Percentiles rank a stretch among this genome's conserved stretches.
Conservation (phyloP, 345 rosid genomes). For the Zanthoxylum bungeanum region DNA sequence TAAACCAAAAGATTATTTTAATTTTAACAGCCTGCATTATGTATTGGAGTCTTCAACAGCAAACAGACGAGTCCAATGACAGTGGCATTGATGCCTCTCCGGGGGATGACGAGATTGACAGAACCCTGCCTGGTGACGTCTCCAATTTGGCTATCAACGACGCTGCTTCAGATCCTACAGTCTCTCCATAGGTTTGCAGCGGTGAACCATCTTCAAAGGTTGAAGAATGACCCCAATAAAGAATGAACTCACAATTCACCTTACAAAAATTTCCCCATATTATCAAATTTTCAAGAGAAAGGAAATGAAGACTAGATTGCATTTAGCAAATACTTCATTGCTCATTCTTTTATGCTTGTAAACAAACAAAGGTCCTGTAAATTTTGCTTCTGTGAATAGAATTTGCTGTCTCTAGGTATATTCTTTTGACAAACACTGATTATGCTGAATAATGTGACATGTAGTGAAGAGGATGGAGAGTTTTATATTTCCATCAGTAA, state of each 20-base stretch:
- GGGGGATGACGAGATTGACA: conserved; percentile 22
- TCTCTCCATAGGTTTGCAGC: too few species aligned
- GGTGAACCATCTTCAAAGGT: too few species aligned
- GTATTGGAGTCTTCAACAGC: conserved; percentile 89
- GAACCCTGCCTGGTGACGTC: conserved; percentile 27
- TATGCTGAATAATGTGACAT: conserved; percentile 5
- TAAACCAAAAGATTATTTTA: conserved; percentile 96
- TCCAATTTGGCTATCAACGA: conserved; percentile 28
- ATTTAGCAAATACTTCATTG: neutral
- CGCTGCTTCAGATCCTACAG: conserved; percentile 19
- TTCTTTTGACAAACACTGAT: neutral
- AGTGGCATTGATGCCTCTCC: conserved; percentile 22
- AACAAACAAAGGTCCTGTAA: conserved; percentile 10
- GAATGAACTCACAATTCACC: conserved; percentile 14
- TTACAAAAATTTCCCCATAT: neutral
- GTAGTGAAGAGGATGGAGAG: neutral
- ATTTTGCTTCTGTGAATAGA: conserved; percentile 12
- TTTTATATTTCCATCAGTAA: conserved; percentile 2
- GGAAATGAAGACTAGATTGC: neutral
- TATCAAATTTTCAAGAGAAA: neutral
- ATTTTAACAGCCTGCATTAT: conserved; percentile 83
- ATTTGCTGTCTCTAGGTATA: conserved; percentile 4
- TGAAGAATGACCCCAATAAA: too few species aligned
- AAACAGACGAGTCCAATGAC: conserved; percentile 38
- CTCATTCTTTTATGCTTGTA: conserved; percentile 3